A percentile compares a stretch with the other conserved stretches of the same genome.
These are phyloP conservation scores for Podospora bellae-mahoneyi DNA, from an alignment of 495 filamentous ascomycete genomes.

Conservation along the genomic window DNA sequence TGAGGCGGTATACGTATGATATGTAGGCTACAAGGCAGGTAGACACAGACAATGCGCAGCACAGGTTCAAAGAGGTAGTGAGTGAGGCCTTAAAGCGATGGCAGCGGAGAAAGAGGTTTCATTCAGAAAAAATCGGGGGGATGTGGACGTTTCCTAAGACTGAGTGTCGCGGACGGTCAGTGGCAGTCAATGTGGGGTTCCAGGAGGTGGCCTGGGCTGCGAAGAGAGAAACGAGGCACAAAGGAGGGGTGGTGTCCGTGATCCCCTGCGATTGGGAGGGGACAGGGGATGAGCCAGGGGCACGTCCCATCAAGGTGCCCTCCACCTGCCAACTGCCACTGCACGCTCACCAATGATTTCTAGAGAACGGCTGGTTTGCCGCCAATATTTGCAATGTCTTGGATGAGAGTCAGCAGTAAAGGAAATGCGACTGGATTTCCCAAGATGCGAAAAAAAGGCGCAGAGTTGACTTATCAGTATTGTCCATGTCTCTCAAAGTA, in stretches of 20 bases:
- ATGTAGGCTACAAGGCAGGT: background rate
- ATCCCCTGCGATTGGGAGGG: slow-evolving; percentile 7
- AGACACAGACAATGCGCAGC: background rate
- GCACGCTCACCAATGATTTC: background rate
- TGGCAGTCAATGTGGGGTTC: slow-evolving; percentile 29
- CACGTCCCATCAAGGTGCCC: slow-evolving; percentile 6
- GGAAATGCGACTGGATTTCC: background rate
- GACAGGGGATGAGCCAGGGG: background rate
- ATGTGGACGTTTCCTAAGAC: slow-evolving; percentile 17
- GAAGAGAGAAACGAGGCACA: slow-evolving; percentile 14
- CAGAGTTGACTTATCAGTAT: background rate
- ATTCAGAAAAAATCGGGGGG: slow-evolving; percentile 16
- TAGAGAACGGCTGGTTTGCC: background rate
- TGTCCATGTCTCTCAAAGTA: background rate
- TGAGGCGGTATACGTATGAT: too few relatives aligned
- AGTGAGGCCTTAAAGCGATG: background rate
- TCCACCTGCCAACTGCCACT: background rate
- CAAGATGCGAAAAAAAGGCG: background rate
- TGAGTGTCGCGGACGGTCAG: slow-evolving; percentile 21
- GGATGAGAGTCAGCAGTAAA: background rate
- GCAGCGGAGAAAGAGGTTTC: background rate
- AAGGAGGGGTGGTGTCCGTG: slow-evolving; percentile 29
- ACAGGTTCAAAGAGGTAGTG: background rate
- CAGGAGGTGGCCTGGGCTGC: slow-evolving; percentile 11
- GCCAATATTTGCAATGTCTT: background rate